phyloP scores from a whole-genome alignment of 2,329 filamentous ascomycete genomes.

The Monilinia aucupariae region DNA sequence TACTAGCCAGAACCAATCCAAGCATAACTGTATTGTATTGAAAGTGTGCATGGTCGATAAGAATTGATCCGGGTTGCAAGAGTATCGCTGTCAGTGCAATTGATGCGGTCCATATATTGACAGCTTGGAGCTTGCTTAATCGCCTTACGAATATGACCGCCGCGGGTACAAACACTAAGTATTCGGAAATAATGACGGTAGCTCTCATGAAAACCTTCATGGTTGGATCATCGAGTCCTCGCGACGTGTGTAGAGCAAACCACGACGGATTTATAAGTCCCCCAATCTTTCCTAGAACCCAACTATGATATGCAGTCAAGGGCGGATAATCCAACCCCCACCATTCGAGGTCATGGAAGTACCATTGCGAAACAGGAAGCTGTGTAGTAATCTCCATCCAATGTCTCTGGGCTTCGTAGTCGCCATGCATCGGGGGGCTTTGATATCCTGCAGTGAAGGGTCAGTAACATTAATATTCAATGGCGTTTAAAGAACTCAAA shows the following conservation, averaged over 20 bases:
- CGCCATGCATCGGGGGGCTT: constrained; percentile 85
- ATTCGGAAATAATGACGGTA: constrained; percentile 86
- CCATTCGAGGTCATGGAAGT: constrained; percentile 93
- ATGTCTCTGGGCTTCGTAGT: constrained; percentile 96
- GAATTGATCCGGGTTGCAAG: constrained; percentile 83
- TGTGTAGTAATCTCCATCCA: constrained; percentile 98
- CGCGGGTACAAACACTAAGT: constrained; percentile 81
- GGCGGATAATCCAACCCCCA: constrained; percentile 98
- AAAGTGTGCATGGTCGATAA: constrained; percentile 93
- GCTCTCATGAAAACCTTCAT: constrained; percentile 96
- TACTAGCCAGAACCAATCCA: constrained; percentile 76
- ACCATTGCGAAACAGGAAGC: constrained; percentile 90
- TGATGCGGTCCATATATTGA: constrained; percentile 75
- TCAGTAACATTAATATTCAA: constrained; percentile 19
- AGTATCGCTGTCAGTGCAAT: constrained; percentile 85
- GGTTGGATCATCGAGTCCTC: constrained; percentile 69
- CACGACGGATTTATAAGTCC: constrained; percentile 71
- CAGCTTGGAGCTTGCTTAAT: constrained; percentile 68
- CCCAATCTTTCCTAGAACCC: constrained; percentile 85
- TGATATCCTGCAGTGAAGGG: constrained; percentile 54
- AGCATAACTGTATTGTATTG: constrained; percentile 99
- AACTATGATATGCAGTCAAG: constrained; percentile 96
- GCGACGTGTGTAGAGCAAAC: constrained; percentile 81
- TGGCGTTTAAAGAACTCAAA: not conserved
- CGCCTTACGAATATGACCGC: constrained; percentile 78